Base-by-base conservation (phyloP, 768 basidiomycete genomes). In the Clavaria fumosa region DNA sequence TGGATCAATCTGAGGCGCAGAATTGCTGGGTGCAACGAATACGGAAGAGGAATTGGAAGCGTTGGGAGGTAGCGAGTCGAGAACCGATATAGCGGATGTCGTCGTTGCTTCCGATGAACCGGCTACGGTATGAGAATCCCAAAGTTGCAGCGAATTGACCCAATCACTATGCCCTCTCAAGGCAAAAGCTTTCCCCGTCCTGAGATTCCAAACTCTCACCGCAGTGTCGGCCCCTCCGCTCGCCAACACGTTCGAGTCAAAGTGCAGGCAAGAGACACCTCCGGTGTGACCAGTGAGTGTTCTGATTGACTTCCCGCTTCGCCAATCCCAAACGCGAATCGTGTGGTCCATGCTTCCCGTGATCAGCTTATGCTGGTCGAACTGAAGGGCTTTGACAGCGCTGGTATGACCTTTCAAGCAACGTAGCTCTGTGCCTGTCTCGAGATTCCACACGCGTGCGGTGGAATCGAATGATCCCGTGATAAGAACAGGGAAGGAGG, bases 401-500 rank as follows among this genome's bases (percentile, higher is more conserved):
- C 91, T 71, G 2, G 84, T 84, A 51, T 99, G 95, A 10, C 95
- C 95, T 27, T 69, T 72, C 34, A 99, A 67, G 50, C 78, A 78
- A 37, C 76, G 79, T 21, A 96, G 64, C 52, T 84, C 78, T 35
- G 69, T 62, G 14, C 90, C 93, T 0, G 81, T 85, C 57, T 96
- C 91, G 36, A 97, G 69, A 53, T 97, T 95, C 95, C 95, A 99
- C 4, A 99, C 78, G 14, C 91, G 75, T 4, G 78, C 76, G 3
- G 89, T 95, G 48, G 84, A 78, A 51, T 99, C 95, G 57, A 95
- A 97, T 2, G 90, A 95, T 19, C 95, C 95, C 2, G 95, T 93
- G 64, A 99, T 90, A 38, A 99, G 77, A 44, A 99, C 75, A 4
- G 93, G 90, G 50, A 90, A 95, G 5, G 75, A 64, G 5, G 86